Evolutionary conservation across 2,329 filamentous ascomycete genomes (phyloP).

Genomic region (Phialophora tarda): DNA sequence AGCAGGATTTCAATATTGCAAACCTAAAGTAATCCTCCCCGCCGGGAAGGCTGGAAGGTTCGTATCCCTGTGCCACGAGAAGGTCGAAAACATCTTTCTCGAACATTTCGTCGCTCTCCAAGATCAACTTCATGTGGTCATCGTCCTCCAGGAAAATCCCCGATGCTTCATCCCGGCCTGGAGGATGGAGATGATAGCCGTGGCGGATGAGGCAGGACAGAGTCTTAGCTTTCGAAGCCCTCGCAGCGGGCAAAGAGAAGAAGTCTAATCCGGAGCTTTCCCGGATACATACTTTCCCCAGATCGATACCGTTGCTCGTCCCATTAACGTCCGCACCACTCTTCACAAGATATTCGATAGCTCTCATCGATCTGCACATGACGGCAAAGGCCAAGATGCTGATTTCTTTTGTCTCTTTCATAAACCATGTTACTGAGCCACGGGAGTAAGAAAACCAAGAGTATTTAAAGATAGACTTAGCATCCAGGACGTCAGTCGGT

Average conservation of each 20-base stretch:
- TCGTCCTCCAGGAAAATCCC: neutral
- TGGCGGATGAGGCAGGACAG: neutral
- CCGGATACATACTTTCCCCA: neutral
- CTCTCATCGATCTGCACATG: neutral
- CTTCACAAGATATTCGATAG: neutral
- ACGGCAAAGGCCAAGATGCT: neutral
- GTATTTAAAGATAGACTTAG: neutral
- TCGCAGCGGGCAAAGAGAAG: neutral
- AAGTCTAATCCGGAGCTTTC: neutral
- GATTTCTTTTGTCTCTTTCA: neutral
- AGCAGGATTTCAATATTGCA: neutral
- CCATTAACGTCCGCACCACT: neutral
- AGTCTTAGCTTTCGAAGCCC: neutral
- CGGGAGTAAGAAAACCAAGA: neutral
- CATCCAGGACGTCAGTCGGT: neutral
- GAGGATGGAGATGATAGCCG: neutral
- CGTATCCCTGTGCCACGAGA: neutral
- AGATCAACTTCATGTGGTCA: no score
- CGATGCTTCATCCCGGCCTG: neutral
- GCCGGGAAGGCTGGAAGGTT: neutral
- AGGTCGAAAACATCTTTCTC: neutral
- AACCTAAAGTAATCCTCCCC: neutral
- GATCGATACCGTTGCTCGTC: neutral
- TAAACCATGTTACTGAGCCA: no score
- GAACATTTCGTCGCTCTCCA: neutral